Percentiles rank a stretch among this genome's conserved stretches.
phyloP scores from a whole-genome alignment of 805 yeast genomes.

The Blastobotrys parvus region DNA sequence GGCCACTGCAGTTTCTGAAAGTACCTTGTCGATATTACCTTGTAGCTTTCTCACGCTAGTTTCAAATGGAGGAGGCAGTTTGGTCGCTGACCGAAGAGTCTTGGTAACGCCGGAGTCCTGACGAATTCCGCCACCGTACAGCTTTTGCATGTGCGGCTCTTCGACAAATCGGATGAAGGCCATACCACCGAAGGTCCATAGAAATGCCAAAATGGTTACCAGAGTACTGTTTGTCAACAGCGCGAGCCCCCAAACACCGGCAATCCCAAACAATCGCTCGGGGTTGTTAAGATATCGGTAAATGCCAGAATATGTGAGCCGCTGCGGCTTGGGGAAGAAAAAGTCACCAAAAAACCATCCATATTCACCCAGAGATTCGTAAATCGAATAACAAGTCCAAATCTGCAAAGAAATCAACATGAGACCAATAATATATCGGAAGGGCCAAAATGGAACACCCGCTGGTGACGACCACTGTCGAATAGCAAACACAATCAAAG shows the following conservation, averaged over 20 bases:
- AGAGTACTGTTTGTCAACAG: conserved; percentile 44
- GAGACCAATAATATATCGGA: conserved; percentile 51
- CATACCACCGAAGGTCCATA: conserved; percentile 62
- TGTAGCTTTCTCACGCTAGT: conserved; percentile 17
- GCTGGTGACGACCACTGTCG: conserved; percentile 23
- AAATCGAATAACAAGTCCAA: conserved; percentile 62
- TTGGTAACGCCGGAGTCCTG: conserved; percentile 42
- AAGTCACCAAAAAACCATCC: conserved; percentile 93
- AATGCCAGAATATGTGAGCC: conserved; percentile 68
- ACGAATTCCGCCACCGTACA: conserved; percentile 57
- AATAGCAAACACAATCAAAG: conserved; percentile 34
- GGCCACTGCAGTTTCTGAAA: conserved; percentile 33
- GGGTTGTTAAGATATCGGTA: conserved; percentile 78
- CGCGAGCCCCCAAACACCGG: conserved; percentile 70
- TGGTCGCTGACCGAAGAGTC: conserved; percentile 28
- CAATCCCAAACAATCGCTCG: conserved; percentile 67
- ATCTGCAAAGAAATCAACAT: conserved; percentile 50
- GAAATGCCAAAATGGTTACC: conserved; percentile 43
- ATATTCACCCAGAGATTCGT: conserved; percentile 65
- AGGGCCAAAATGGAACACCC: conserved; percentile 33
- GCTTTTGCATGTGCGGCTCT: conserved; percentile 65
- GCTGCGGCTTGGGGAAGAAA: conserved; percentile 47
- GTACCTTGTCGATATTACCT: conserved; percentile 33
- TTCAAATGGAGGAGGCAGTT: conserved; percentile 22
- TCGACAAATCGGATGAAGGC: conserved; percentile 67